phyloP scores from a whole-genome alignment of 805 yeast genomes.

The Saccharomyces cerevisiae region DNA sequence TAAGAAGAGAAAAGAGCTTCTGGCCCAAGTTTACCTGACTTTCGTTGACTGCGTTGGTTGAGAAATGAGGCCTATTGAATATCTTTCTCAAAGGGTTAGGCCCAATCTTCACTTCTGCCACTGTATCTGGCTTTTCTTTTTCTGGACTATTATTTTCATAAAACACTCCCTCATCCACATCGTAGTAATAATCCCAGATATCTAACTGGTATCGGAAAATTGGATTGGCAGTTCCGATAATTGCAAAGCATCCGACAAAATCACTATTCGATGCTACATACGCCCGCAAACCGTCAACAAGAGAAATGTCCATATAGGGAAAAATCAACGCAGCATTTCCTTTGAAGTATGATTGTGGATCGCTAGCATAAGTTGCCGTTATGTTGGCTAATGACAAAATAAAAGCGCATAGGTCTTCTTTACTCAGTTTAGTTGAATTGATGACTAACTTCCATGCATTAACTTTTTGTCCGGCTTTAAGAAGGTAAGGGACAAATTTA shows the following conservation, averaged over 20 bases:
- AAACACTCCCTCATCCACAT: conserved; percentile 46
- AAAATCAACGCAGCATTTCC: conserved; percentile 37
- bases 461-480: conserved; percentile 32
- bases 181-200: conserved; percentile 55
- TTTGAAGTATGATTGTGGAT: conserved; percentile 29
- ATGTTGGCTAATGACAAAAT: conserved; percentile 34
- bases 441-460: conserved; percentile 31
- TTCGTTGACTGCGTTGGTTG: background rate
- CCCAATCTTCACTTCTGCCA: conserved; percentile 8
- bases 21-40: background rate
- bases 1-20: conserved; percentile 15
- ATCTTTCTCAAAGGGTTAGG: conserved; percentile 10
- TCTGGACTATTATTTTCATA: conserved; percentile 8
- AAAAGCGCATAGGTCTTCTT: conserved; percentile 36
- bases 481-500: conserved; percentile 30
- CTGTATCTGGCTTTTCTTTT: conserved; percentile 1
- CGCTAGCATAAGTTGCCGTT: conserved; percentile 30
- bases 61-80: conserved; percentile 4
- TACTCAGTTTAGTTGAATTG: conserved; percentile 35
- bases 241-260: conserved; percentile 24
- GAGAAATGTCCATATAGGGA: conserved; percentile 57
- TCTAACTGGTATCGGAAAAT: conserved; percentile 46
- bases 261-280: conserved; percentile 27
- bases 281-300: conserved; percentile 39
- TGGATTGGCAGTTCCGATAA: conserved; percentile 65